Conservation (phyloP, 2,329 filamentous ascomycete species). For the Neopestalotiopsis sp. region DNA sequence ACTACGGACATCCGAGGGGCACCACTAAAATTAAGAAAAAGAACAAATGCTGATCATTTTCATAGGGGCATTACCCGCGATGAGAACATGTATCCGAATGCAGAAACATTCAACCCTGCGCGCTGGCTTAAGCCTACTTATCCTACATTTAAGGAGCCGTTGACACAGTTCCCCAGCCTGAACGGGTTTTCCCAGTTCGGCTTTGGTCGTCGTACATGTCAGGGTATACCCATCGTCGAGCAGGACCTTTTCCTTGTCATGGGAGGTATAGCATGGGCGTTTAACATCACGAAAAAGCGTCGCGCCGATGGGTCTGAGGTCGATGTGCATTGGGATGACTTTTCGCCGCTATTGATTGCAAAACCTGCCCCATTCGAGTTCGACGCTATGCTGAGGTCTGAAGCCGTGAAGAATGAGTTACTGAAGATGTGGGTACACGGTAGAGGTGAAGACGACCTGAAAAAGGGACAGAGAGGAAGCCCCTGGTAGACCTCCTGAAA, state of each 20-base stretch:
- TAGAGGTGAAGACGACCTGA: conserved; percentile 38
- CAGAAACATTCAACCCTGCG: conserved; percentile 44
- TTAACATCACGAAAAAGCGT: conserved; percentile 37
- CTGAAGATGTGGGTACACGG: conserved; percentile 41
- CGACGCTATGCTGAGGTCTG: conserved; percentile 36
- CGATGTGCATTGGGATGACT: conserved; percentile 49
- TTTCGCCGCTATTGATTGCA: conserved; percentile 48
- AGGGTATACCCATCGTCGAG: conserved; percentile 46
- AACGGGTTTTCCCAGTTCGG: conserved; percentile 53
- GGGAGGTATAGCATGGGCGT: conserved; percentile 43
- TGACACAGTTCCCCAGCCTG: conserved; percentile 43
- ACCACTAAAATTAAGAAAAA: background rate
- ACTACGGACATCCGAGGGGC: conserved; percentile 10
- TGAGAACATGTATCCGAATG: conserved; percentile 42
- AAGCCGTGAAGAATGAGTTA: conserved; percentile 31
- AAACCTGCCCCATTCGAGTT: conserved; percentile 47
- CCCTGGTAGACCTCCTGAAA: conserved; percentile 14
- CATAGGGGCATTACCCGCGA: conserved; percentile 51
- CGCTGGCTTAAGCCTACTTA: conserved; percentile 43
- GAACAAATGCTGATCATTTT: conserved; percentile 19
- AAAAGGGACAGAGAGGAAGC: conserved; percentile 24
- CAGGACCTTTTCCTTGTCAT: conserved; percentile 45
- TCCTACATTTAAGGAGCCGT: conserved; percentile 45
- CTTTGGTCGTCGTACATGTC: conserved; percentile 56
- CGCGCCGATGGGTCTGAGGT: conserved; percentile 33